These are phyloP conservation scores for Malbranchea cinnamomea DNA, from an alignment of 2,329 filamentous ascomycete species.

Conservation along the genomic window DNA sequence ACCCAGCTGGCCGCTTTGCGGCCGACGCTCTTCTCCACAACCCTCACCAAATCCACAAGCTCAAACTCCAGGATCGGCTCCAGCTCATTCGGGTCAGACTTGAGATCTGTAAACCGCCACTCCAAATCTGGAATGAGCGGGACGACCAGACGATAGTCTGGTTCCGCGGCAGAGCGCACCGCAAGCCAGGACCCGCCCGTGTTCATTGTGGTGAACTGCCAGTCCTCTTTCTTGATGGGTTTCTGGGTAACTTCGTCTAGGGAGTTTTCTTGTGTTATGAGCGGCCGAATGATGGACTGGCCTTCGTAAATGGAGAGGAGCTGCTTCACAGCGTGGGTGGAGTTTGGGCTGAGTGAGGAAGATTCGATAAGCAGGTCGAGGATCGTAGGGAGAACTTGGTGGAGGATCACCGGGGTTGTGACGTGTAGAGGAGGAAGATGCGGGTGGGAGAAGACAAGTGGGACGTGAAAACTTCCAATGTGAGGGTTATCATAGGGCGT, in stretches of 20 bases:
- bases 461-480: slow-evolving; percentile 30
- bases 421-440: slow-evolving; percentile 28
- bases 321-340: slow-evolving; percentile 21
- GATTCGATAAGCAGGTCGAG: slow-evolving; percentile 31
- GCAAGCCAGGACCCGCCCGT: slow-evolving; percentile 35
- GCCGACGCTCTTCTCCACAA: slow-evolving; percentile 15
- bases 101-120: slow-evolving; percentile 22
- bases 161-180: slow-evolving; percentile 69
- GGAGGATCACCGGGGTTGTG: slow-evolving; percentile 24
- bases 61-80: slow-evolving; percentile 20
- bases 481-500: slow-evolving; percentile 31
- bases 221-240: too few species aligned
- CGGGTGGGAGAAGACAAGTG: slow-evolving; percentile 31
- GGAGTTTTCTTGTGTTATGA: slow-evolving; percentile 19
- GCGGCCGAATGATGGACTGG: slow-evolving; percentile 32
- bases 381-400: slow-evolving; percentile 32
- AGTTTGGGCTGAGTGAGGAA: slow-evolving; percentile 21
- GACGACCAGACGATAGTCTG: slow-evolving; percentile 55
- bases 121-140: slow-evolving; percentile 62
- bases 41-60: slow-evolving; percentile 14
- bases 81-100: slow-evolving; percentile 21
- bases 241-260: too few species aligned
- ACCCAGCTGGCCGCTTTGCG: slow-evolving; percentile 22
- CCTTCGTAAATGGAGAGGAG: slow-evolving; percentile 32
- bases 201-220: slow-evolving; percentile 22